Evolutionary conservation across 2,329 filamentous ascomycete species (phyloP).

Genomic region (Aureobasidium uvarum): DNA sequence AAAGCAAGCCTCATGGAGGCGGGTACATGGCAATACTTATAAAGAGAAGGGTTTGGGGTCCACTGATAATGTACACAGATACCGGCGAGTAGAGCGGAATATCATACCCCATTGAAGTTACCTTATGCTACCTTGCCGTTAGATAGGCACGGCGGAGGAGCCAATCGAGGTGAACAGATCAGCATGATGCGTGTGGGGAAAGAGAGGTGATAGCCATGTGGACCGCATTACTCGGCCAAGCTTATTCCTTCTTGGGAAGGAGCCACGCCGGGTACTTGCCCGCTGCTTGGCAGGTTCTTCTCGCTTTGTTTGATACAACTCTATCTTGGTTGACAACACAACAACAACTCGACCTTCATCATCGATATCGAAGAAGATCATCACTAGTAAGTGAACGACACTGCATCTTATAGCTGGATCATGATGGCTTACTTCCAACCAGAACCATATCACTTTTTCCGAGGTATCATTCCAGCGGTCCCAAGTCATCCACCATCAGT

Average conservation of each 20-base stretch:
- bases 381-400: neutral
- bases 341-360: neutral
- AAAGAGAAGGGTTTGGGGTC: neutral
- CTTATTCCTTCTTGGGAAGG: conserved; percentile 16
- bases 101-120: conserved; percentile 9
- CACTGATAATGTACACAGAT: conserved; percentile 1
- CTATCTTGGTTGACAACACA: neutral
- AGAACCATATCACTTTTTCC: neutral
- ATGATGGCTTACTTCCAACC: neutral
- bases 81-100: conserved; percentile 16
- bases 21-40: neutral
- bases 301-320: neutral
- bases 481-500: neutral
- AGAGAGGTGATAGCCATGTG: neutral
- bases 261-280: neutral
- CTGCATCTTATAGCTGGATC: neutral
- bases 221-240: conserved; percentile 10
- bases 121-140: conserved; percentile 9
- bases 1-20: neutral
- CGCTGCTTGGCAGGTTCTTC: neutral
- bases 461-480: neutral
- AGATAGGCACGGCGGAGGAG: conserved; percentile 16
- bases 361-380: neutral
- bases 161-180: conserved; percentile 10
- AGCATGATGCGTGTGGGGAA: neutral